Conservation (phyloP, 768 basidiomycete species). For the Strobilomyces dryophilus region DNA sequence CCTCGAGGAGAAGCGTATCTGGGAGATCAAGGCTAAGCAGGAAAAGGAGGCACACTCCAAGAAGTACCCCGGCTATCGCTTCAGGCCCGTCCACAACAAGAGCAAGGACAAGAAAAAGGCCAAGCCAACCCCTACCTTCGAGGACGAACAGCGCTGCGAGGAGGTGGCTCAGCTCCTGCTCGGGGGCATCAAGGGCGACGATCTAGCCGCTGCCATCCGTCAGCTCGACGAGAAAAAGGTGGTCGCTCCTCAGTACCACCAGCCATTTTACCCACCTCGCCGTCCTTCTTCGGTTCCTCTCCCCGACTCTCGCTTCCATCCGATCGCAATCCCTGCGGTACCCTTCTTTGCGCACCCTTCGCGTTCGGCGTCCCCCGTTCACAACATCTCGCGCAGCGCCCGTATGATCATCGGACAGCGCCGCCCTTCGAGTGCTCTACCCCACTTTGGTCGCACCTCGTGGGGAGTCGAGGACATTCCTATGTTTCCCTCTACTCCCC, state of each 20-base stretch:
- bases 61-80: conserved; percentile 61
- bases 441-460: conserved; percentile 29
- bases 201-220: conserved; percentile 59
- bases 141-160: conserved; percentile 36
- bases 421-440: conserved; percentile 48
- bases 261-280: conserved; percentile 38
- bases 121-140: conserved; percentile 12
- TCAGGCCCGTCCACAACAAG: conserved; percentile 44
- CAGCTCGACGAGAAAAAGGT: conserved; percentile 37
- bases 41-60: conserved; percentile 71
- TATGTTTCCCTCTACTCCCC: conserved; percentile 11
- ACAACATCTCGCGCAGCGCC: conserved; percentile 41
- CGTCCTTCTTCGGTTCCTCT: conserved; percentile 64
- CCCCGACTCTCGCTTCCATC: conserved; percentile 37
- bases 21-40: conserved; percentile 70
- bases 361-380: conserved; percentile 43
- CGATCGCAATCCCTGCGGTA: conserved; percentile 42
- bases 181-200: conserved; percentile 66
- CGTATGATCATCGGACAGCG: conserved; percentile 42
- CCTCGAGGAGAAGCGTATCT: conserved; percentile 63
- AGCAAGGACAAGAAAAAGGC: conserved; percentile 41
- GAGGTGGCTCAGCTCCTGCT: conserved; percentile 61
- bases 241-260: conserved; percentile 1
- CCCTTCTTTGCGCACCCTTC: conserved; percentile 40
- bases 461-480: conserved; percentile 28